Evolutionary conservation across 129 eudicot genomes (phyloP).

Genomic region (Artemisia annua): DNA sequence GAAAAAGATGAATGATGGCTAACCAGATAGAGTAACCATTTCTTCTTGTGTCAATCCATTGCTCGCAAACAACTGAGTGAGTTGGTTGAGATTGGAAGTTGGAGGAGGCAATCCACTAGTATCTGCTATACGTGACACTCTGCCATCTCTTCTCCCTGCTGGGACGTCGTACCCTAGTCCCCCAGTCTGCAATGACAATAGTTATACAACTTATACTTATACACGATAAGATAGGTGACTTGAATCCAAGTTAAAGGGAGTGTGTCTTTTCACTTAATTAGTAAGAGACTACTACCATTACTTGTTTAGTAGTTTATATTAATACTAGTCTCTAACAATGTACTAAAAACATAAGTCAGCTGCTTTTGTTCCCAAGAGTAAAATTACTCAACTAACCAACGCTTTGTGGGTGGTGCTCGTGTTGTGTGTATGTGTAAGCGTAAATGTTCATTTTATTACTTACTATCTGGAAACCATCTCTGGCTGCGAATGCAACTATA

Average conservation of each 20-base stretch:
- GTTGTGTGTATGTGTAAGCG: no score
- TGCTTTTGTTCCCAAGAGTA: no score
- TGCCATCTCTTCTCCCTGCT: conserved; percentile 80
- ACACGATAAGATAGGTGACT: no score
- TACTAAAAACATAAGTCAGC: no score
- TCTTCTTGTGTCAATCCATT: conserved; percentile 61
- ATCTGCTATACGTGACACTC: conserved; percentile 54
- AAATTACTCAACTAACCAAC: no score
- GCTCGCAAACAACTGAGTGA: conserved; percentile 48
- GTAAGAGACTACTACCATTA: no score
- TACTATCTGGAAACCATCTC: conserved; percentile 63
- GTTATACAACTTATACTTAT: no score
- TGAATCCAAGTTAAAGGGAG: no score
- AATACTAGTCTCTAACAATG: no score
- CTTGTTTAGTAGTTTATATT: no score
- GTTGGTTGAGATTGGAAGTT: conserved; percentile 38
- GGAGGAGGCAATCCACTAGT: conserved; percentile 61
- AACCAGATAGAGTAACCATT: conserved; percentile 74
- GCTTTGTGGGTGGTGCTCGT: no score
- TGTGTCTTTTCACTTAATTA: no score
- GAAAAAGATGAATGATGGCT: neutral
- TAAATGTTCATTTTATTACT: neutral
- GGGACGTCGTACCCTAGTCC: conserved; percentile 71
- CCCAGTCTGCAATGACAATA: conserved; percentile 50
- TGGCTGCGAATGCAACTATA: conserved; percentile 80